Conservation (phyloP, 2,329 filamentous ascomycete genomes). For the Trichoderma cornu-damae region DNA sequence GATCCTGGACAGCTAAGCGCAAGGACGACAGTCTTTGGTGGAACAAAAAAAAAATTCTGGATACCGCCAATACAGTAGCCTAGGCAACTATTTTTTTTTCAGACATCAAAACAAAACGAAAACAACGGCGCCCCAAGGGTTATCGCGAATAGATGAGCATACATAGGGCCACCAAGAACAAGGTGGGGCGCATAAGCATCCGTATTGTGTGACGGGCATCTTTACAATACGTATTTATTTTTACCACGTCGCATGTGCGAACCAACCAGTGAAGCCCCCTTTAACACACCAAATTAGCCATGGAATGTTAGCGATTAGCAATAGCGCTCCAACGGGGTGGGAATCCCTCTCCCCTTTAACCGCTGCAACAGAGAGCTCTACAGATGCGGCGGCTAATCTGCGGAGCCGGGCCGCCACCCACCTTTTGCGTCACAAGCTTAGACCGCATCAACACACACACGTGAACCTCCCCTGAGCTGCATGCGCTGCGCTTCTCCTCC, state of each 20-base stretch:
- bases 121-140: neutral
- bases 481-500: conserved; percentile 12
- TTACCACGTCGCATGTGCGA: no score
- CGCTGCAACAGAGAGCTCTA: neutral
- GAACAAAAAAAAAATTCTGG: neutral
- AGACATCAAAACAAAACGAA: neutral
- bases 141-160: neutral
- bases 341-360: neutral
- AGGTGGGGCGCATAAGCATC: neutral
- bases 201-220: neutral
- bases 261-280: neutral
- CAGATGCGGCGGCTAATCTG: conserved; percentile 7
- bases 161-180: neutral
- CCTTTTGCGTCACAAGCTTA: conserved; percentile 9
- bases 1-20: neutral
- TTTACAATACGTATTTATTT: neutral
- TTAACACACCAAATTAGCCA: neutral
- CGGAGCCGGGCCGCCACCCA: conserved; percentile 3
- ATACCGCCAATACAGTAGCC: neutral
- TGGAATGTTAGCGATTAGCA: neutral
- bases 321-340: neutral
- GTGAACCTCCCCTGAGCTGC: conserved; percentile 18
- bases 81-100: neutral
- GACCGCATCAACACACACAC: conserved; percentile 17
- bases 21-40: no score